Conservation (phyloP, 495 filamentous ascomycete species). For the Xylaria castorea region DNA sequence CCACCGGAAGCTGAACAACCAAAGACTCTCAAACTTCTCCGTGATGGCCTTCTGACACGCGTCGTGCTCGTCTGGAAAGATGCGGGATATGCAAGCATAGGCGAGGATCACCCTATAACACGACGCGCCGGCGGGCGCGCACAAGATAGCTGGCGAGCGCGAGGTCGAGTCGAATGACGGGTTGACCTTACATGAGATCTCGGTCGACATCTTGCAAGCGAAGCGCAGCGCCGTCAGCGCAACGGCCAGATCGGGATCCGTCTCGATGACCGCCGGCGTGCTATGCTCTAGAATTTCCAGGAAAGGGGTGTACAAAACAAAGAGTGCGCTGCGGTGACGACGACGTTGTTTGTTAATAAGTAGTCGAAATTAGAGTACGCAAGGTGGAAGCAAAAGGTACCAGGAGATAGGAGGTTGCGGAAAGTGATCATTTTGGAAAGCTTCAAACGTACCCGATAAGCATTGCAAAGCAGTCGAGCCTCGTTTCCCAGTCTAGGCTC, state of each 20-base stretch:
- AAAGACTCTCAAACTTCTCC: slow-evolving; percentile 43
- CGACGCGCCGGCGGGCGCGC: slow-evolving; percentile 41
- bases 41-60: slow-evolving; percentile 37
- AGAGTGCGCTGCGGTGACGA: slow-evolving; percentile 21
- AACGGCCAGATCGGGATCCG: slow-evolving; percentile 32
- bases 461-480: slow-evolving; percentile 42
- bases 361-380: background rate
- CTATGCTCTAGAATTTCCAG: slow-evolving; percentile 18
- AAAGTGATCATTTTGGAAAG: background rate
- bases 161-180: slow-evolving; percentile 33
- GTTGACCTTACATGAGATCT: slow-evolving; percentile 43
- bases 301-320: slow-evolving; percentile 28
- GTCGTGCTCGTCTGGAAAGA: slow-evolving; percentile 36
- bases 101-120: slow-evolving; percentile 38
- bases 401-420: background rate
- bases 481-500: slow-evolving; percentile 39
- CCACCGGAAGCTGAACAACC: slow-evolving; percentile 41
- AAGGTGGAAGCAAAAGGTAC: background rate
- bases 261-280: slow-evolving; percentile 20
- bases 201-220: slow-evolving; percentile 44
- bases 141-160: slow-evolving; percentile 34
- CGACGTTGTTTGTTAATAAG: slow-evolving; percentile 5
- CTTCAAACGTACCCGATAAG: slow-evolving; percentile 35
- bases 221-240: slow-evolving; percentile 40
- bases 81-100: slow-evolving; percentile 32